A percentile compares a stretch with the other conserved stretches of the same genome.
These are phyloP conservation scores for Hemisphaericaspora subhashii DNA, from an alignment of 1,139 yeast species.

Conservation along the genomic window DNA sequence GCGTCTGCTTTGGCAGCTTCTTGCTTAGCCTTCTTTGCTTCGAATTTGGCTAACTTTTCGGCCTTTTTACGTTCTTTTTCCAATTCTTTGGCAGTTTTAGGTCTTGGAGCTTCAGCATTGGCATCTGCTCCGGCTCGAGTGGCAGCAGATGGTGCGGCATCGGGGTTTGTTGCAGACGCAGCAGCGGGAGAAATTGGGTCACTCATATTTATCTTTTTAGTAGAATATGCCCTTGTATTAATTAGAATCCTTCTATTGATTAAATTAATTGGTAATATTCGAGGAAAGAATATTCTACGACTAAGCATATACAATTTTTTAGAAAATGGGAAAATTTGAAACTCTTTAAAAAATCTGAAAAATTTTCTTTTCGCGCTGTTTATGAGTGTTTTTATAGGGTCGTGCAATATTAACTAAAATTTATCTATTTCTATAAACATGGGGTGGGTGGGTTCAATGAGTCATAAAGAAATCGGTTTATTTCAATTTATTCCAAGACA, in stretches of 20 bases:
- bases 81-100: constrained; percentile 70
- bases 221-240: constrained; percentile 10
- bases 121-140: constrained; percentile 19
- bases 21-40: constrained; percentile 88
- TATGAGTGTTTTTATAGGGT: neutral
- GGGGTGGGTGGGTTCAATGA: too few species aligned
- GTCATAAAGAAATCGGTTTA: too few species aligned
- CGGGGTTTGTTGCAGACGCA: constrained; percentile 14
- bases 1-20: constrained; percentile 38
- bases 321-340: constrained; percentile 6
- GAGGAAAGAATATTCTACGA: constrained; percentile 19
- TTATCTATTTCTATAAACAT: too few species aligned
- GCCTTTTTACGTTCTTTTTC: constrained; percentile 97
- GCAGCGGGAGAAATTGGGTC: constrained; percentile 13
- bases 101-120: constrained; percentile 22
- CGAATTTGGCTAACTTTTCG: constrained; percentile 91
- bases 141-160: constrained; percentile 13
- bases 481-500: too few species aligned
- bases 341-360: neutral
- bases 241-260: constrained; percentile 7
- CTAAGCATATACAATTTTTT: constrained; percentile 26
- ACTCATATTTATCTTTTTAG: constrained; percentile 4
- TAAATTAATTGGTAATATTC: constrained; percentile 6
- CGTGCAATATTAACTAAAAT: too few species aligned
- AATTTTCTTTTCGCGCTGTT: neutral